These are phyloP conservation scores for Penicillium pancosmium DNA, from an alignment of 495 filamentous ascomycete genomes.

Conservation along the genomic window DNA sequence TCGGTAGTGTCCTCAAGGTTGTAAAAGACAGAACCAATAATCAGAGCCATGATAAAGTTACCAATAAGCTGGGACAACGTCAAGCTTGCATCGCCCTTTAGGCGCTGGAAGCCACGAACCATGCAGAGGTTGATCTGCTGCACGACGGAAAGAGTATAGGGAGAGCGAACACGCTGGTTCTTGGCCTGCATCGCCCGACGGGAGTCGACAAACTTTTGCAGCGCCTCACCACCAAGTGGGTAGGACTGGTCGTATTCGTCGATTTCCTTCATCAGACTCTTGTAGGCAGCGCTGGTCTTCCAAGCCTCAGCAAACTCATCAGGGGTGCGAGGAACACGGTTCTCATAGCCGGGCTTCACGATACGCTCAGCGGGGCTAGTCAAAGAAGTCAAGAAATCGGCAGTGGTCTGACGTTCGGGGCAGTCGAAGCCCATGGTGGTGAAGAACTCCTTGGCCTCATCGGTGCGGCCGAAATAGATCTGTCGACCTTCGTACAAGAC, in stretches of 20 bases:
- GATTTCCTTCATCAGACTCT: conserved; percentile 55
- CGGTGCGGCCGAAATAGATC: conserved; percentile 68
- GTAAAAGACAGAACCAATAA: conserved; percentile 89
- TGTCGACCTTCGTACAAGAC: conserved; percentile 67
- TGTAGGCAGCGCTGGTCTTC: conserved; percentile 57
- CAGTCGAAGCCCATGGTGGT: conserved; percentile 63
- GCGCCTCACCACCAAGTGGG: conserved; percentile 43
- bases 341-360: conserved; percentile 65
- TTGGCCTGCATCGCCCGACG: conserved; percentile 50
- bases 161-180: conserved; percentile 42
- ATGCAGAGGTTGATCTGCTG: conserved; percentile 56
- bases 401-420: conserved; percentile 65
- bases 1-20: conserved; percentile 64
- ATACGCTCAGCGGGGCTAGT: conserved; percentile 68
- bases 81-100: conserved; percentile 76
- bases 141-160: conserved; percentile 49
- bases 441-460: conserved; percentile 67
- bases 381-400: conserved; percentile 78
- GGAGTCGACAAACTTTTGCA: conserved; percentile 43
- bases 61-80: conserved; percentile 75
- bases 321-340: conserved; percentile 67
- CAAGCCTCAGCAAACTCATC: conserved; percentile 71
- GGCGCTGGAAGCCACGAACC: conserved; percentile 54
- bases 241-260: conserved; percentile 51
- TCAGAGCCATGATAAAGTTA: conserved; percentile 78